Evolutionary conservation across 2,329 filamentous ascomycete genomes (phyloP), one percentile per base, ranked within the genome.

Genomic region (Pseudogymnoascus sp.): DNA sequence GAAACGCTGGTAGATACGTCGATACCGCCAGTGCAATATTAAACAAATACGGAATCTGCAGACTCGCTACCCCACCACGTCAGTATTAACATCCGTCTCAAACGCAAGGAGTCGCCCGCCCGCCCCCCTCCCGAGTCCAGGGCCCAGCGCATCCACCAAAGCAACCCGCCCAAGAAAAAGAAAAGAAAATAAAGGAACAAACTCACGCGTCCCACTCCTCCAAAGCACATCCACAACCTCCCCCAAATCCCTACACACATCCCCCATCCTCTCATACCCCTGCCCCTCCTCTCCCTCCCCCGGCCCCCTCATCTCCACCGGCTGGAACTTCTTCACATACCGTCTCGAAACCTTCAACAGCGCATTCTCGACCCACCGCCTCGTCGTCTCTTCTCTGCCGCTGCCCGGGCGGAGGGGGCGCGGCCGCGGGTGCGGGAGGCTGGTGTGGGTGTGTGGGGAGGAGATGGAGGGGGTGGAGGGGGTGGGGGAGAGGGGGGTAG

Each of bases 21-120:
- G 85, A 86, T 38, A 92, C 80, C 64, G 92, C 81, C 61, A 88
- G 83, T 1, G 91, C 90, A 59, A 96, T 78, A 63, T 86, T 89
- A 38, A 97, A 84, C 2, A 97, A 79, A 72, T 93, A 93, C 1
- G 92, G 90, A 11, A 93, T 85, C 75, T 97, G 91, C 7, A 97
- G 78, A 62, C 83, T 84, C 16, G 90, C 89, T 93, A 67, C 25
- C 43, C 89, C 93, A 67, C 3, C 42, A 46, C 3, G n/a, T 7
- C 5, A 14, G 43, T 63, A 23, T 23, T 23, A 23, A 23, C n/a
- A 31, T n/a, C 38, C 63, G 23, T 34, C 46, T 23, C 23, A 31
- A 56, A 28, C 43, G 43, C 56, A 60, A 9, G 31, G 56, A 23
- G 16, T 28, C 28, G 28, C n/a, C 23, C 18, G 7, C 7, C 9